A percentile compares a stretch with the other conserved stretches of the same genome.
These are phyloP conservation scores for Begonia fuchsioides DNA, from an alignment of 306 rosid species.

Conservation along the genomic window DNA sequence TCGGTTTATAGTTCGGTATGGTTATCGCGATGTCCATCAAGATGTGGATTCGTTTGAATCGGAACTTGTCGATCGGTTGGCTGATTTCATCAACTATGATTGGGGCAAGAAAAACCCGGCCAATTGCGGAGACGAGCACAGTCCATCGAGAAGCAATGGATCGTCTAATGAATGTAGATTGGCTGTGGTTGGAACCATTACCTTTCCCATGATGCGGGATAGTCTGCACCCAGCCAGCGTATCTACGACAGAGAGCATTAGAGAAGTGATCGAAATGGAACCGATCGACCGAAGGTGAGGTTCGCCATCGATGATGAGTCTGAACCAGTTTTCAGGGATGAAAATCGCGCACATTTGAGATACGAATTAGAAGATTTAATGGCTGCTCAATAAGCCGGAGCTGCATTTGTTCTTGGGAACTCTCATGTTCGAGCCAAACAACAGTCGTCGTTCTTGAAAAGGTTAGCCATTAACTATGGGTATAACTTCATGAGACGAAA, in stretches of 20 bases:
- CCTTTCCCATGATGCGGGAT: slow-evolving; percentile 35
- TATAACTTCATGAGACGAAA: slow-evolving; percentile 70
- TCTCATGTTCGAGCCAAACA: slow-evolving; percentile 74
- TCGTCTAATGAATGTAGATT: slow-evolving; percentile 26
- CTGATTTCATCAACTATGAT: slow-evolving; percentile 57
- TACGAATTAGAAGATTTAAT: slow-evolving; percentile 55
- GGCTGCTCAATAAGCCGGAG: slow-evolving; percentile 63
- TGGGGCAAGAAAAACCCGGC: slow-evolving; percentile 33
- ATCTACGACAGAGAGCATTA: background rate
- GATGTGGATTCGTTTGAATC: slow-evolving; percentile 82
- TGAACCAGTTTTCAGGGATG: slow-evolving; percentile 26
- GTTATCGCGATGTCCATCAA: slow-evolving; percentile 86
- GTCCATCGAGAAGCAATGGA: slow-evolving; percentile 30
- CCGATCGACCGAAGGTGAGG: slow-evolving; percentile 44
- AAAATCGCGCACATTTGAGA: slow-evolving; percentile 24
- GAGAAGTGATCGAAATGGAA: slow-evolving; percentile 63
- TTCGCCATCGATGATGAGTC: slow-evolving; percentile 50
- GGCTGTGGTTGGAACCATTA: slow-evolving; percentile 62
- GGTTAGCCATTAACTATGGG: slow-evolving; percentile 62
- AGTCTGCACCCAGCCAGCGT: background rate
- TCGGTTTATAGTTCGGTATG: slow-evolving; percentile 72
- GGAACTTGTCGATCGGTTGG: slow-evolving; percentile 47
- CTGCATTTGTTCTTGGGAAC: slow-evolving; percentile 75
- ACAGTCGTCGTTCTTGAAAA: slow-evolving; percentile 53
- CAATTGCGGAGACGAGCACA: slow-evolving; percentile 31